Conservation (phyloP, 306 rosid genomes). For the Leucaena leucocephala region DNA sequence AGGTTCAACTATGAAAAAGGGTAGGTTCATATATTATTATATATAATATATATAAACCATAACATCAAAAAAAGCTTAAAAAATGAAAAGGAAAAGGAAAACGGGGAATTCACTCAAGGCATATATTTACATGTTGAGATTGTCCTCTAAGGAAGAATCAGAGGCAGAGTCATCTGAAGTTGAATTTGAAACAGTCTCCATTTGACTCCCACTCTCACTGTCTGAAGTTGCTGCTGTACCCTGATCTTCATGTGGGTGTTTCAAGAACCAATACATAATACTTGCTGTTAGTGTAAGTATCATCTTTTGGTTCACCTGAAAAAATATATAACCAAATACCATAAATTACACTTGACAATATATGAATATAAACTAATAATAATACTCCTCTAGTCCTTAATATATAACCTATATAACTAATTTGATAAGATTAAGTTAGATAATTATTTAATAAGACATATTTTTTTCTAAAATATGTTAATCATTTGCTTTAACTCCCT, state of each 20-base stretch:
- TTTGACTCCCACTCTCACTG: conserved; percentile 79
- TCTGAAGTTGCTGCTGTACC: conserved; percentile 64
- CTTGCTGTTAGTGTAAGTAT: conserved; percentile 95
- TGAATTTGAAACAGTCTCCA: conserved; percentile 80
- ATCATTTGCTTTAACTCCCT: too few species aligned
- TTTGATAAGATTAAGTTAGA: too few species aligned
- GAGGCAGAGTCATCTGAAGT: conserved; percentile 89
- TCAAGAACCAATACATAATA: conserved; percentile 91
- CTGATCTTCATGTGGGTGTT: conserved; percentile 70
- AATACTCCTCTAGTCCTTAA: too few species aligned
- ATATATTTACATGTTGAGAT: conserved; percentile 62
- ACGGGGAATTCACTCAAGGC: conserved; percentile 35
- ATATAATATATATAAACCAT: conserved; percentile 18
- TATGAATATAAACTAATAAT: not conserved
- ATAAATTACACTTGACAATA: not conserved
- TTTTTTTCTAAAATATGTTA: too few species aligned
- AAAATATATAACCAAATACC: not conserved
- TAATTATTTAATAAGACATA: too few species aligned
- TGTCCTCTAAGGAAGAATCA: conserved; percentile 83
- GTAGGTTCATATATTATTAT: not conserved
- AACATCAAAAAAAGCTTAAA: not conserved
- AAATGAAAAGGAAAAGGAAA: not conserved
- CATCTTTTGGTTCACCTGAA: conserved; percentile 97
- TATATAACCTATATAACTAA: too few species aligned
- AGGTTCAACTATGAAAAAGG: conserved; percentile 44